These are phyloP conservation scores for Helotiales sp. DNA, from an alignment of 2,329 filamentous ascomycete species.

Conservation along the genomic window DNA sequence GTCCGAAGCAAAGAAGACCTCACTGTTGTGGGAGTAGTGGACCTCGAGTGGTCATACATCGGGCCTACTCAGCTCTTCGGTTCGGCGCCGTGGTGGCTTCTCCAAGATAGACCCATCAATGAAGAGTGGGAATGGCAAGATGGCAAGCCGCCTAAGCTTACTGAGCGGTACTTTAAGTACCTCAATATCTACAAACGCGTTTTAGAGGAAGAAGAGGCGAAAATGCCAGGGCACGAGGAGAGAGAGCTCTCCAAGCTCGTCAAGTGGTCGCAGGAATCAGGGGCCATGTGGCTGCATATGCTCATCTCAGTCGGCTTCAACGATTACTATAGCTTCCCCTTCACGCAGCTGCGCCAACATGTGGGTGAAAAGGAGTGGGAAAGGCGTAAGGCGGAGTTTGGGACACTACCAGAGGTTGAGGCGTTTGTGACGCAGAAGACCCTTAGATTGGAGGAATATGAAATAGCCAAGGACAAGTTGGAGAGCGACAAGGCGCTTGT, in stretches of 20 bases:
- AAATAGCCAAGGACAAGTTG: too few species aligned
- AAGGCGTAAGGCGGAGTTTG: conserved; percentile 23
- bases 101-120: conserved; percentile 29
- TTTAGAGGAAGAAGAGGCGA: conserved; percentile 29
- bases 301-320: conserved; percentile 29
- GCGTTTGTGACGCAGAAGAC: too few species aligned
- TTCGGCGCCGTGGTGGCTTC: conserved; percentile 45
- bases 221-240: conserved; percentile 26
- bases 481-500: too few species aligned
- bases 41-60: conserved; percentile 47
- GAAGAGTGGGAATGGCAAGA: conserved; percentile 22
- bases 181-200: conserved; percentile 28
- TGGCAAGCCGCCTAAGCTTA: conserved; percentile 23
- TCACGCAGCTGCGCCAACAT: conserved; percentile 25
- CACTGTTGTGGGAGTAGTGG: conserved; percentile 44
- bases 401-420: conserved; percentile 25
- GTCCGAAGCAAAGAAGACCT: conserved; percentile 44
- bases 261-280: conserved; percentile 28
- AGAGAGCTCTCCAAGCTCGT: conserved; percentile 30
- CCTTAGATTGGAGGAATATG: too few species aligned
- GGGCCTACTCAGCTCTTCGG: conserved; percentile 46
- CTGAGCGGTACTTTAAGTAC: conserved; percentile 26
- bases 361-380: conserved; percentile 22
- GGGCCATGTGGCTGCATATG: conserved; percentile 30
- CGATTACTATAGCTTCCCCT: conserved; percentile 42